Evolutionary conservation across 208 protist species (phyloP).

Genomic region (Trypanosoma rangeli): DNA sequence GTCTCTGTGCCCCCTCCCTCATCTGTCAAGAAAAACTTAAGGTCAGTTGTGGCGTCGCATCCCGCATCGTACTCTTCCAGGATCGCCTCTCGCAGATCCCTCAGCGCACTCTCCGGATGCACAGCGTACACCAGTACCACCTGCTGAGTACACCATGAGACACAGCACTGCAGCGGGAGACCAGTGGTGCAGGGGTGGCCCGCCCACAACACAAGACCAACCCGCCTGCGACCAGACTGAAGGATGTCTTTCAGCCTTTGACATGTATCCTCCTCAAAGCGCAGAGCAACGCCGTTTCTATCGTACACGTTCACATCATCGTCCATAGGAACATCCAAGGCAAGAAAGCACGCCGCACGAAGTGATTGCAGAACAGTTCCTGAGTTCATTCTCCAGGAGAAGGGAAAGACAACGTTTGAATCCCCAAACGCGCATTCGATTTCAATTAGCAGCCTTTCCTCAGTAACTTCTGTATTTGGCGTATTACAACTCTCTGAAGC

Average conservation of each 20-base stretch:
- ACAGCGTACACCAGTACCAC: slow-evolving; percentile 37
- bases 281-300: slow-evolving; percentile 11
- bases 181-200: slow-evolving; percentile 18
- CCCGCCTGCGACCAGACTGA: background rate
- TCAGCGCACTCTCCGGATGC: slow-evolving; percentile 27
- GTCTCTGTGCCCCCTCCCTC: background rate
- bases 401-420: slow-evolving; percentile 13
- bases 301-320: slow-evolving; percentile 23
- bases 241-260: slow-evolving; percentile 12
- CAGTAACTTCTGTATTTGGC: background rate
- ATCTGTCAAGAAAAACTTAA: slow-evolving; percentile 27
- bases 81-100: slow-evolving; percentile 41
- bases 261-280: slow-evolving; percentile 3
- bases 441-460: slow-evolving; percentile 11
- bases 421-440: slow-evolving; percentile 15
- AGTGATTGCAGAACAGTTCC: slow-evolving; percentile 4
- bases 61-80: slow-evolving; percentile 29
- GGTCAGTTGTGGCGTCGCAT: background rate
- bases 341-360: slow-evolving; percentile 5
- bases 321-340: slow-evolving; percentile 1
- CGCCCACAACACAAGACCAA: slow-evolving; percentile 10
- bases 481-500: background rate
- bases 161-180: slow-evolving; percentile 33
- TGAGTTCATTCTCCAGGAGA: slow-evolving; percentile 12
- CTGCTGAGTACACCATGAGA: slow-evolving; percentile 39